Evolutionary conservation across 495 filamentous ascomycete species (phyloP).

Genomic region (Lasiosphaeris hirsuta): DNA sequence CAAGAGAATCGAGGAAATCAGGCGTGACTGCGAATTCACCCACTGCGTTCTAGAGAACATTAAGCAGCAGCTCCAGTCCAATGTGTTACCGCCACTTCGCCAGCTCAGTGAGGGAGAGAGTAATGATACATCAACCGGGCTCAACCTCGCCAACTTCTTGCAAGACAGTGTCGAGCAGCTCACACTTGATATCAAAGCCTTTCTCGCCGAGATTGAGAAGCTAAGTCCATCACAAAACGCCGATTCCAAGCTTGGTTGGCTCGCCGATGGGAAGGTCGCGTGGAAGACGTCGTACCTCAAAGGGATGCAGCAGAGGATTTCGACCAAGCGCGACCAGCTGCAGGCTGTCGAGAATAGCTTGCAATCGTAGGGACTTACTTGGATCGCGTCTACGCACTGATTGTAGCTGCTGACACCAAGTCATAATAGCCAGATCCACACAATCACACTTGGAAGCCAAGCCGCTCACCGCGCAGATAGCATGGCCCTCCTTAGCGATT

Average conservation of each 20-base stretch:
- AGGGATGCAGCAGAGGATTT: constrained; percentile 9
- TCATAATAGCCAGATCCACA: background rate
- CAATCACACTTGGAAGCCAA: background rate
- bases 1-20: constrained; percentile 1
- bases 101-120: background rate
- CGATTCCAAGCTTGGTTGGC: background rate
- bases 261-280: background rate
- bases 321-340: background rate
- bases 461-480: background rate
- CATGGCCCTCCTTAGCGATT: background rate
- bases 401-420: background rate
- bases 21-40: constrained; percentile 3
- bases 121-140: background rate
- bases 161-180: constrained; percentile 8
- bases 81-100: background rate
- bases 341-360: constrained; percentile 6
- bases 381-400: too few species aligned
- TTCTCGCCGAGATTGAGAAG: constrained; percentile 2
- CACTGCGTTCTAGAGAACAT: constrained; percentile 4
- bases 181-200: background rate
- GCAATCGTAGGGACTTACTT: constrained; percentile 1
- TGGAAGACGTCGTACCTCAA: constrained; percentile 10
- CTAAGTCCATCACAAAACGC: background rate
- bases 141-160: constrained; percentile 1
- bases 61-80: background rate